phyloP scores from a whole-genome alignment of 306 rosid species.

The Cajanus cajan region DNA sequence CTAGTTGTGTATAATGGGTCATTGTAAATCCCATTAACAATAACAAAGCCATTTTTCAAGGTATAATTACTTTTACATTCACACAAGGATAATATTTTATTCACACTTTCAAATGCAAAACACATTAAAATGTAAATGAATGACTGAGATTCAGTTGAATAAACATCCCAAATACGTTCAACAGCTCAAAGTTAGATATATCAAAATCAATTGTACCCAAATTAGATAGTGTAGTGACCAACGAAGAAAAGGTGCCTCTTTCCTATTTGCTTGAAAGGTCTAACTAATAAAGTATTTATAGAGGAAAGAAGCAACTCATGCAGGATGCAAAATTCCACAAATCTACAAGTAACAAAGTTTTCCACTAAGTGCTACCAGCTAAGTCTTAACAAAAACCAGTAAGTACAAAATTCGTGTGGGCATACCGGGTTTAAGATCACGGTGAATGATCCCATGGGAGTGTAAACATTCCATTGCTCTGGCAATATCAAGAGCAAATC shows the following conservation, averaged over 20 bases:
- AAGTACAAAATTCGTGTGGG: neutral
- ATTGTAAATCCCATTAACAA: conserved; percentile 2
- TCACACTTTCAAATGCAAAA: neutral
- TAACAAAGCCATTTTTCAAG: neutral
- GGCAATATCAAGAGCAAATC: conserved; percentile 85
- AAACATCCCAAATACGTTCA: neutral
- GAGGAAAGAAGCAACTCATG: neutral
- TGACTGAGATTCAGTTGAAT: neutral
- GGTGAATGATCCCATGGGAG: conserved; percentile 93
- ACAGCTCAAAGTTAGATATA: neutral
- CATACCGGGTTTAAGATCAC: conserved; percentile 94
- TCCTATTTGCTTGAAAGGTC: conserved; percentile 1
- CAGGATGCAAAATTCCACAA: neutral
- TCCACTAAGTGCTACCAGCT: neutral
- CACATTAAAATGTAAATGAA: neutral
- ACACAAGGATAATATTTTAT: neutral
- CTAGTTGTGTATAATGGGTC: neutral
- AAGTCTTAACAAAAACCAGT: neutral
- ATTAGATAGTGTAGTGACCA: neutral
- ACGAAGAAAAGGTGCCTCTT: neutral
- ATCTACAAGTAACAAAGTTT: neutral
- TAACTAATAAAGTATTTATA: neutral
- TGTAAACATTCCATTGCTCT: conserved; percentile 91
- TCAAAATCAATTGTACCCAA: neutral
- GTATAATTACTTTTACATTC: neutral